Base-by-base conservation (phyloP, 768 basidiomycete genomes). In the Leccinum barrowsii region DNA sequence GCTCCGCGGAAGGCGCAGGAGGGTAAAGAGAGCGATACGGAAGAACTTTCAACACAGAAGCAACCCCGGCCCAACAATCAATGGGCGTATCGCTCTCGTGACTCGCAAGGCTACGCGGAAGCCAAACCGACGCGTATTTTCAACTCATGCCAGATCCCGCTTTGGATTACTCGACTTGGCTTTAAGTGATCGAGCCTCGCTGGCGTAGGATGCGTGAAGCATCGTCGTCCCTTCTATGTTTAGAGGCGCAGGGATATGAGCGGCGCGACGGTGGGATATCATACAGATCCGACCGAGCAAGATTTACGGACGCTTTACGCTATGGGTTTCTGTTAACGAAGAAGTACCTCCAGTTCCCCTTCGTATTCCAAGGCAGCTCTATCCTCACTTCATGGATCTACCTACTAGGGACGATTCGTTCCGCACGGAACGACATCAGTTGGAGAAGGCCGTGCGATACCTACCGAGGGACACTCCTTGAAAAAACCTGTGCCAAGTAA, bases 281-380 rank as follows among this genome's bases (percentile, higher is more conserved):
- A 77, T 98, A 3, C 97, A 98, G 67, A 86, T 98, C 60, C 85
- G 90, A 30, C 82, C 85, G 0, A 92, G 85, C 57, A 81, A 81
- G 60, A 83, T 81, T 44, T 80, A 86, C 10, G 96, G 97, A 11
- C 87, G 93, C 24, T 98, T 89, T 73, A 82, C 84, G 19, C 73
- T 98, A 40, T 98, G 96, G 97, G 77, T 96, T 5, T 88, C 85
- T 0, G 84, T 92, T 24, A 24, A 24, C 24, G 24, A 24, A 24
- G 24, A 24, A 24, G 24, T 24, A 24, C 24, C 24, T 24, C 24
- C 24, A 24, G 24, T 24, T 24, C 24, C 90, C n/a, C 78, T 99
- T 17, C 85, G 94, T 2, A 87, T 99, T 47, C 87, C 92, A 2
- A 84, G 96, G 37, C 87, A 95, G 66, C 96, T 98, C 73, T 98